Base-by-base conservation (phyloP, 768 basidiomycete species). In the Melanogaster broomeanus region DNA sequence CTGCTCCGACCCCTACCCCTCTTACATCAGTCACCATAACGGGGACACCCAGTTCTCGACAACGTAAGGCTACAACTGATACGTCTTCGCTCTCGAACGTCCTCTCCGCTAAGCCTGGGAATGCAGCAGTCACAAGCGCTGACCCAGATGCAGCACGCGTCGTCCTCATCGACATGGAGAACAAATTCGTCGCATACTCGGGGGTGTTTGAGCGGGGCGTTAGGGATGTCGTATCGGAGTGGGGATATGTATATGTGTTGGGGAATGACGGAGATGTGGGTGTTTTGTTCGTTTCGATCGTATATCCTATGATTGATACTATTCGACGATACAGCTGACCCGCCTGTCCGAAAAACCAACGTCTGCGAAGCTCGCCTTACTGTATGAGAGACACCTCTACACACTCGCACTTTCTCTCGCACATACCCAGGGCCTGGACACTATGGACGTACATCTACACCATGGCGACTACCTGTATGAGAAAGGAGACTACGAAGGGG, bases 401-500 rank as follows among this genome's bases (percentile, higher is more conserved):
- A 69, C 79, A 0, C 78, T 96, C 3, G 95, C 96, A 0, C 72
- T 98, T 30, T 86, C 81, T 51, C 77, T 98, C 11, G 97, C 94
- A 3, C 78, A 85, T 58, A 88, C 88, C 0, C 88, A 92, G 55
- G 78, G 79, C 10, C 74, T 97, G 18, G 88, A 91, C 38, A 78
- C 96, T 2, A 91, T 93, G 0, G 93, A 97, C 60, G 94, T 98
- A 19, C 89, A 95, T 60, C 75, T 84, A 39, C 86, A 88, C 51
- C 96, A 94, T 62, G 96, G 93, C 1, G 95, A 98, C 62, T 84
- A 94, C 63, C 74, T 98, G 12, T 98, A 99, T 64, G 62, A 75
- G 16, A 97, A 96, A 68, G 88, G 87, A 5, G 93, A 98, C 61
- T 96, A 88, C 60, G 97, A 98, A 53, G 88, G 84, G 6, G 88